Evolutionary conservation across 768 basidiomycete species (phyloP).

Genomic region (Phlebiopsis flavidoalba): DNA sequence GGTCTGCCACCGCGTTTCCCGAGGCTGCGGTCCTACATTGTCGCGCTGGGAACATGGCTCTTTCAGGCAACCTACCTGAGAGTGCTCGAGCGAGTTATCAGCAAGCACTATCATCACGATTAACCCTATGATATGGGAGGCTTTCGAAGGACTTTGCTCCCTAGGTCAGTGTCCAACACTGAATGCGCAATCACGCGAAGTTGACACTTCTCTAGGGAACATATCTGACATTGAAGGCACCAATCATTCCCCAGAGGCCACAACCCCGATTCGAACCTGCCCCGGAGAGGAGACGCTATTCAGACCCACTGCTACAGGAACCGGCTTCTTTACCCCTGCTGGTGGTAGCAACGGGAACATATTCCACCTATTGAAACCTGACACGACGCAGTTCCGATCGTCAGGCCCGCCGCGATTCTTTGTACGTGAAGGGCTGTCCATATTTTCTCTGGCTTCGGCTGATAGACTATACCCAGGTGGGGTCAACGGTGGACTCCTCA

Average conservation of each 20-base stretch:
- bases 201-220: slow-evolving; percentile 41
- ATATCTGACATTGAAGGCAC: slow-evolving; percentile 65
- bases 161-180: slow-evolving; percentile 49
- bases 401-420: slow-evolving; percentile 54
- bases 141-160: slow-evolving; percentile 81
- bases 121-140: slow-evolving; percentile 88
- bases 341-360: slow-evolving; percentile 48
- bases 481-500: slow-evolving; percentile 52
- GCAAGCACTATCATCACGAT: slow-evolving; percentile 62
- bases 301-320: slow-evolving; percentile 54
- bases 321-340: slow-evolving; percentile 77
- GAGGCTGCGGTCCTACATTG: slow-evolving; percentile 73
- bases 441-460: neutral
- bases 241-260: slow-evolving; percentile 66
- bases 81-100: slow-evolving; percentile 68
- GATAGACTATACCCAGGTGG: slow-evolving; percentile 30
- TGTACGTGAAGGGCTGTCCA: slow-evolving; percentile 37
- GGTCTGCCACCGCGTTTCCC: slow-evolving; percentile 55
- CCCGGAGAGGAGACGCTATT: slow-evolving; percentile 47
- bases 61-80: slow-evolving; percentile 74
- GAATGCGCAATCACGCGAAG: slow-evolving; percentile 5
- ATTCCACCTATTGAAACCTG: slow-evolving; percentile 55
- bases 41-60: slow-evolving; percentile 68
- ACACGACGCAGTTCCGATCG: slow-evolving; percentile 40
- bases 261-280: slow-evolving; percentile 49